Evolutionary conservation across 2,329 filamentous ascomycete genomes (phyloP), one percentile per base, ranked within the genome.

Genomic region (Amauroascus niger): DNA sequence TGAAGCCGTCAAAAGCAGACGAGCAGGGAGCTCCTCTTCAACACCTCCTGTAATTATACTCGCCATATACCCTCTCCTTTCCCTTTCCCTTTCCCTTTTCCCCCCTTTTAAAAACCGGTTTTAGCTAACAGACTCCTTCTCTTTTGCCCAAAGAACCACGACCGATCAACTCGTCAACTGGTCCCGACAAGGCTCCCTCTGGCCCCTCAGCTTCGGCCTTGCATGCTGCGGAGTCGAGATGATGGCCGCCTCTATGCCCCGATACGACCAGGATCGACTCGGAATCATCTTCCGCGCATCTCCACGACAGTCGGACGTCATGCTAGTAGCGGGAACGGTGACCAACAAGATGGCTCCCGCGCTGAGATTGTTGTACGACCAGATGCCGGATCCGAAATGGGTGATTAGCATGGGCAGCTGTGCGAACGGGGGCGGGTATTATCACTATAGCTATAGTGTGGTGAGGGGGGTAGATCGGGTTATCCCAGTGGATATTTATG

Each of bases 331-430:
- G 24, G 89, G 89, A 56, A 95, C 89, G 28, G 79, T 95, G 58
- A 94, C 88, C 62, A 95, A 95, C 78, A 95, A 95, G 77, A 95
- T 95, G 89, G 88, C 88, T 0, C 88, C 89, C 1, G 89, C 89
- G 32, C 75, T 95, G 66, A 79, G 89, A 70, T 87, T 93, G 73
- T 85, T 94, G 58, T 95, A 95, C 74, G 89, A 95, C 71, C 89
- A 95, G 76, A 95, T 95, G 88, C 88, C 88, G 28, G 88, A 95
- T 30, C 88, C 88, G 16, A 79, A 86, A 66, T 95, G 88, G 88
- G 88, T 91, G 20, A 79, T 86, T 64, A 87, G 82, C 62, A 91
- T 91, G 87, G 87, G 87, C 11, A 87, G 82, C 64, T 91, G 87
- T 69, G 87, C 87, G 57, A 90, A 90, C 70, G 87, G 87, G 49